Conservation (phyloP, 2,329 filamentous ascomycete species). For the Fusarium palustre region DNA sequence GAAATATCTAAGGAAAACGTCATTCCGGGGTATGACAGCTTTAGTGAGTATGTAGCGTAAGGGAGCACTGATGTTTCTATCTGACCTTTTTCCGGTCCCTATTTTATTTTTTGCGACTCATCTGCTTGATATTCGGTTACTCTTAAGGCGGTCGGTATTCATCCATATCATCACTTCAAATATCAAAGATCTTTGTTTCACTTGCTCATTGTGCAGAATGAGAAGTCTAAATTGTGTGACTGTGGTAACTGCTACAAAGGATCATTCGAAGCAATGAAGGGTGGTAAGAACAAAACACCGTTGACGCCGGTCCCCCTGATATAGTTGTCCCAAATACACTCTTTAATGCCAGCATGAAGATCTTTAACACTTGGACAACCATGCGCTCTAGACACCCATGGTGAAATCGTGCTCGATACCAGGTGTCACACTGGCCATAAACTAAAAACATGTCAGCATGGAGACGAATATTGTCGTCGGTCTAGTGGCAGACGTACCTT, state of each 20-base stretch:
- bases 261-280: neutral
- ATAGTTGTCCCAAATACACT: conserved; percentile 13
- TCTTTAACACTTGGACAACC: neutral
- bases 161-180: too few relatives aligned
- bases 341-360: neutral
- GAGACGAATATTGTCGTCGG: neutral
- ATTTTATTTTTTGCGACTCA: too few relatives aligned
- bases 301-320: conserved; percentile 35
- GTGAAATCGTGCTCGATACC: conserved; percentile 69
- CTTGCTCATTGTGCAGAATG: conserved; percentile 19
- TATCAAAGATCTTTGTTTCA: neutral
- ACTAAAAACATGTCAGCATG: conserved; percentile 55
- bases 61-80: too few relatives aligned
- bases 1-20: neutral
- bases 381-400: conserved; percentile 41
- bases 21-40: neutral
- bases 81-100: too few relatives aligned
- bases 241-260: neutral
- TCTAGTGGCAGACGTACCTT: conserved; percentile 67
- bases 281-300: conserved; percentile 33
- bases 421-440: conserved; percentile 90
- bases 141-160: too few relatives aligned
- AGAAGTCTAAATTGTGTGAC: conserved; percentile 29
- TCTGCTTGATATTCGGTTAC: too few relatives aligned
- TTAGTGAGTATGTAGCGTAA: too few relatives aligned